Percentiles rank a stretch among this genome's conserved stretches.
phyloP scores from a whole-genome alignment of 768 basidiomycete genomes.

The Glaciozyma antarctica region DNA sequence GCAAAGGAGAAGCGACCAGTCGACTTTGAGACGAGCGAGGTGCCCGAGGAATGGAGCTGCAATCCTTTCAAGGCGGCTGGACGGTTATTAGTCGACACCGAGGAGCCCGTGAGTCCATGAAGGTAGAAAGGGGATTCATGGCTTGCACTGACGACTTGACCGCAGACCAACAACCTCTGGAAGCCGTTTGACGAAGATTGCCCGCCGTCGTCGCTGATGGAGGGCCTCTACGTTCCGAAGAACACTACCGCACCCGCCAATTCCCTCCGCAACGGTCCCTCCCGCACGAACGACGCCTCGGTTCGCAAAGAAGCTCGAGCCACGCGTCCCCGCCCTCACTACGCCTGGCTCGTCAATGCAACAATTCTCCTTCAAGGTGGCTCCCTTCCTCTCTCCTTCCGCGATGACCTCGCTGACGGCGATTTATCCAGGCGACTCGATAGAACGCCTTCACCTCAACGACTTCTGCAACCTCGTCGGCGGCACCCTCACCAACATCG shows the following conservation, averaged over 20 bases:
- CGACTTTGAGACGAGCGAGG: slow-evolving; percentile 23
- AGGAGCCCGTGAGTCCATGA: slow-evolving; percentile 7
- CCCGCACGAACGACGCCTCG: background rate
- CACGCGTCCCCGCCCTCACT: background rate
- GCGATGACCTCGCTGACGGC: background rate
- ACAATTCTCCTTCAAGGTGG: slow-evolving; percentile 25
- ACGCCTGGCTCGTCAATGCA: slow-evolving; percentile 22
- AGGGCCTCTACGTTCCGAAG: slow-evolving; percentile 1
- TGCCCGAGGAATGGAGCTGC: slow-evolving; percentile 24
- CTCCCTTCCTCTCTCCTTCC: background rate
- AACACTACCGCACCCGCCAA: no score
- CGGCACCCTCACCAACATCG: slow-evolving; percentile 19
- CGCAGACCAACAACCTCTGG: slow-evolving; percentile 22
- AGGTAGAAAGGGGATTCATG: background rate
- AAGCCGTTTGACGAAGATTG: slow-evolving; percentile 27
- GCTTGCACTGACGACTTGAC: background rate
- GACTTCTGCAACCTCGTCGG: slow-evolving; percentile 30
- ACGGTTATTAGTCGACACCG: slow-evolving; percentile 7
- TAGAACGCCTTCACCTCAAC: slow-evolving; percentile 25
- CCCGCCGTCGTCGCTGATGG: slow-evolving; percentile 20
- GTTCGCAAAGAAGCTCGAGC: background rate
- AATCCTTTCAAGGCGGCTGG: slow-evolving; percentile 31
- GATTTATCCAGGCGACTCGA: slow-evolving; percentile 25
- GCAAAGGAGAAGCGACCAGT: background rate
- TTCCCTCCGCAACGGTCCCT: background rate